Evolutionary conservation across 2,329 filamentous ascomycete genomes (phyloP).

Genomic region (Botrytis pseudocinerea): DNA sequence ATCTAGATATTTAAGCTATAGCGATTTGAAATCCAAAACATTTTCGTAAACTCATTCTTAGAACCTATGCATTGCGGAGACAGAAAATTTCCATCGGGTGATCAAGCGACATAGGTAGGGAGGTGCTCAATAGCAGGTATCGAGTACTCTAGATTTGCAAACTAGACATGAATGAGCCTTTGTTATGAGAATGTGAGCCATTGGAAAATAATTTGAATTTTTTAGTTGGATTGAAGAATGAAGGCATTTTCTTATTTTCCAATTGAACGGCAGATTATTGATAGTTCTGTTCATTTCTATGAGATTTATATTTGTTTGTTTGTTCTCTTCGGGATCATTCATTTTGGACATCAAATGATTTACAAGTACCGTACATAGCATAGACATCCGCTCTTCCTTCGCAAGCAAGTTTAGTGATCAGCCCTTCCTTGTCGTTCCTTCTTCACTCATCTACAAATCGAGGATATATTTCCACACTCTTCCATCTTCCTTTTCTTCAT

Average conservation of each 20-base stretch:
- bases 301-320: background rate
- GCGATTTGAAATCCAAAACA: too few relatives aligned
- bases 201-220: background rate
- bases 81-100: too few relatives aligned
- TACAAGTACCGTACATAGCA: background rate
- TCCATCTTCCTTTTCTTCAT: background rate
- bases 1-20: too few relatives aligned
- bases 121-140: background rate
- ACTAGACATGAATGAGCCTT: too few relatives aligned
- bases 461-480: background rate
- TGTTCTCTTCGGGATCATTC: background rate
- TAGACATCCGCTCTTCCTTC: background rate
- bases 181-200: background rate
- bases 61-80: too few relatives aligned
- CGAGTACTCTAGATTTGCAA: too few relatives aligned
- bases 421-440: background rate
- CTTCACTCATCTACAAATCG: background rate
- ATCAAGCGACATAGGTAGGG: background rate
- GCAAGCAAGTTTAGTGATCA: background rate
- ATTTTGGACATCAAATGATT: background rate
- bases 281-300: accelerated
- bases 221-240: background rate
- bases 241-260: too few relatives aligned
- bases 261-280: background rate
- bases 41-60: too few relatives aligned